Conservation (phyloP, 441 rosid genomes). For the Adansonia gregorii region DNA sequence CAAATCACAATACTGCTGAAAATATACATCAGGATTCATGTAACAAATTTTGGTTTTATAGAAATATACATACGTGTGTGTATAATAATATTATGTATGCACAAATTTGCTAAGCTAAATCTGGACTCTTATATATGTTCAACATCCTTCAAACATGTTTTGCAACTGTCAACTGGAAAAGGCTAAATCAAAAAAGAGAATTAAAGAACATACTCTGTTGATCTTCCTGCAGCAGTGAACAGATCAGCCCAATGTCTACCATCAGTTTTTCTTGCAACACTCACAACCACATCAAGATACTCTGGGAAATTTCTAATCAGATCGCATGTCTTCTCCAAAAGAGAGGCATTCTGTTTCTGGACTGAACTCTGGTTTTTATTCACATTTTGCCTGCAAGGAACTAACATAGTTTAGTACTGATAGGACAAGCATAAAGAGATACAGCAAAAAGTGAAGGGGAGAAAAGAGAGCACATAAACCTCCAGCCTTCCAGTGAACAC, state of each 20-base stretch:
- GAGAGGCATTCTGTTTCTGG: slow-evolving; percentile 52
- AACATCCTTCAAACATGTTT: slow-evolving; percentile 18
- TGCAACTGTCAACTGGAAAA: not conserved
- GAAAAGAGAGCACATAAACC: not conserved
- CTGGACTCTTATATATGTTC: not conserved
- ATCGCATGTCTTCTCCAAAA: slow-evolving; percentile 91
- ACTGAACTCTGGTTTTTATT: slow-evolving; percentile 63
- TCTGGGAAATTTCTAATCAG: slow-evolving; percentile 86
- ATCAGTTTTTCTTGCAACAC: slow-evolving; percentile 98
- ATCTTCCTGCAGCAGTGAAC: slow-evolving; percentile 96
- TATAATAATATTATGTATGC: not conserved
- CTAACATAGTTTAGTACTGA: slow-evolving; percentile 19
- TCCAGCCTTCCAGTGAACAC: slow-evolving; percentile 17
- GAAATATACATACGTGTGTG: not conserved
- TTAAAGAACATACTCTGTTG: slow-evolving; percentile 75
- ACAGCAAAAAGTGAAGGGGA: not conserved
- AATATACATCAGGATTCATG: not conserved
- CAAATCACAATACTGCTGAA: slow-evolving; percentile 9
- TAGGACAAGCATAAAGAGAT: not conserved
- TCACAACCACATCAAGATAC: slow-evolving; percentile 95
- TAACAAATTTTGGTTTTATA: not conserved
- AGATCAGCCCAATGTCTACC: slow-evolving; percentile 98
- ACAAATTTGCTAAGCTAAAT: not conserved
- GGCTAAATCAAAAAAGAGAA: slow-evolving; percentile 21
- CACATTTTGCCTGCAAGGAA: slow-evolving; percentile 58